Conservation (phyloP, 2,329 filamentous ascomycete genomes). For the Sporothrix sp. region DNA sequence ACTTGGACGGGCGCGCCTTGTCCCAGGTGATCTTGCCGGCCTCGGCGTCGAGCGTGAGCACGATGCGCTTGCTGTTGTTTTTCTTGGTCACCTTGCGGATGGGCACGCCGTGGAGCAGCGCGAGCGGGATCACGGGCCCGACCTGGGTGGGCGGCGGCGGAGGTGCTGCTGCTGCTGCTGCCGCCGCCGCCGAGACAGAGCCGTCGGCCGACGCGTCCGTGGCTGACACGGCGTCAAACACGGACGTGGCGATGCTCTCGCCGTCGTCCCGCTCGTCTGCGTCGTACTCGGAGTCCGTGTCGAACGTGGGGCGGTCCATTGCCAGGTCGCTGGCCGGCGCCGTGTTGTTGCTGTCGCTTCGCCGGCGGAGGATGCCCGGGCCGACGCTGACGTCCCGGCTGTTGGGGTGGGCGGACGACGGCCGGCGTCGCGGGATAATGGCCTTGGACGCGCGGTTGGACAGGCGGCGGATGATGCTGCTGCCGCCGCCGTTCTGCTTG, state of each 20-base stretch:
- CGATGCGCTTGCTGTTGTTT: conserved; percentile 64
- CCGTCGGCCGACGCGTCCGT: conserved; percentile 39
- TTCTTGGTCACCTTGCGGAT: conserved; percentile 83
- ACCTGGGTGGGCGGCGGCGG: conserved; percentile 26
- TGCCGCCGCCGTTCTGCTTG: conserved; percentile 36
- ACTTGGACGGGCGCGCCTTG: conserved; percentile 64
- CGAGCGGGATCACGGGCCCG: conserved; percentile 65
- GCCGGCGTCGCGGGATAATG: conserved; percentile 57
- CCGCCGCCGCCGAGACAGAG: too few relatives aligned
- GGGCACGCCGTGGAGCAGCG: conserved; percentile 67
- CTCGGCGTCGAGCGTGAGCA: conserved; percentile 65
- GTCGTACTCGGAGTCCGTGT: conserved; percentile 50
- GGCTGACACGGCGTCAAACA: conserved; percentile 30
- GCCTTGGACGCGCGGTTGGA: conserved; percentile 72
- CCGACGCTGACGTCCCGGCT: conserved; percentile 83
- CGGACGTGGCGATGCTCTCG: conserved; percentile 21
- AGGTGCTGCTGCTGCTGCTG: neutral
- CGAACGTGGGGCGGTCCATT: conserved; percentile 23
- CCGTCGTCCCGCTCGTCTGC: conserved; percentile 39
- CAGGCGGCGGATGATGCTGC: conserved; percentile 68
- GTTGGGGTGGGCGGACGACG: conserved; percentile 65
- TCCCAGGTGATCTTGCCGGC: conserved; percentile 86
- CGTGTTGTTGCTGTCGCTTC: conserved; percentile 81
- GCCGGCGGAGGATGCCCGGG: conserved; percentile 70
- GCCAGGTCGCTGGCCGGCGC: conserved; percentile 36